These are phyloP conservation scores for Leishmania braziliensis DNA, from an alignment of 208 protist species.

Conservation along the genomic window DNA sequence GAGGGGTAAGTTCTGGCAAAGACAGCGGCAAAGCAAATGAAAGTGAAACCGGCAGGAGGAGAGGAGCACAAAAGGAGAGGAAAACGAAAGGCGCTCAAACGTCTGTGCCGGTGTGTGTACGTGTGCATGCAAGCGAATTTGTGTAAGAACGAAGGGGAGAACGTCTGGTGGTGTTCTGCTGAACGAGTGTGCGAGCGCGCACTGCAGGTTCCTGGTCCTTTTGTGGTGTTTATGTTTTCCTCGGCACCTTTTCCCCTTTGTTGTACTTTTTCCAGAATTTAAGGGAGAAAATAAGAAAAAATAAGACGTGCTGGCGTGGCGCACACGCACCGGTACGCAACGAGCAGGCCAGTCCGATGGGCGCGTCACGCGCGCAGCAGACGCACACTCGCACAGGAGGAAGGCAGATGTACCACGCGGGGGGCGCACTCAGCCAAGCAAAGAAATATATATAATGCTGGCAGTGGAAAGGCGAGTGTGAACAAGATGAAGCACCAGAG, in stretches of 20 bases:
- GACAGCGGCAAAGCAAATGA: not conserved
- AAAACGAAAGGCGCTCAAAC: no score
- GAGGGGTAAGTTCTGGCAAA: not conserved
- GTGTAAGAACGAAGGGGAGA: not conserved
- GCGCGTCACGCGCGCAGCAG: no score
- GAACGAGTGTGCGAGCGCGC: not conserved
- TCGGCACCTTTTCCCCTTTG: not conserved
- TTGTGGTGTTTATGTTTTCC: not conserved
- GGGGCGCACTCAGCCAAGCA: no score
- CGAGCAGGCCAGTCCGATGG: no score
- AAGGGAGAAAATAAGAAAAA: not conserved
- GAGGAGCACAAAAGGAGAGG: not conserved
- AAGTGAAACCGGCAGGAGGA: not conserved
- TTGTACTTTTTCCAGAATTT: not conserved
- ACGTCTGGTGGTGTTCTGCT: not conserved
- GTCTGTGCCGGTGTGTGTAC: not conserved
- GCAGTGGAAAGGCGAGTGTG: no score
- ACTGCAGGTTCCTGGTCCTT: not conserved
- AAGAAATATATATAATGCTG: no score
- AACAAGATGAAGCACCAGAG: no score
- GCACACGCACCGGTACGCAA: no score
- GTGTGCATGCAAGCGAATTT: not conserved
- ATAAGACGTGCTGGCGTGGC: no score
- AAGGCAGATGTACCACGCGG: no score
- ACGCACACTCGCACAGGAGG: no score